A percentile compares a stretch with the other conserved stretches of the same genome.
Conservation (phyloP, 352 stramenopile species). For the Phytophthora palmivora region DNA sequence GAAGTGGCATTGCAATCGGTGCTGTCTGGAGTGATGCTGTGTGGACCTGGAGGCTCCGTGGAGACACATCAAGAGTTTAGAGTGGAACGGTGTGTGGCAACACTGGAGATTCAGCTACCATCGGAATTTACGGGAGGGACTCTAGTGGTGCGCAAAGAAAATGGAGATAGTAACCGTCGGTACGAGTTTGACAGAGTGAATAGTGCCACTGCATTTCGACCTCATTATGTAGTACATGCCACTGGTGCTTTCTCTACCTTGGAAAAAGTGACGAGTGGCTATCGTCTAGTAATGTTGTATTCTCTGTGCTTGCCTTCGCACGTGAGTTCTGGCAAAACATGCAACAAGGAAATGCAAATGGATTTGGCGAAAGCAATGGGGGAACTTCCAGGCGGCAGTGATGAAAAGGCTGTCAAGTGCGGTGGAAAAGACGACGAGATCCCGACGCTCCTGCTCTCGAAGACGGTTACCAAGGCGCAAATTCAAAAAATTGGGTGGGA, state of each 20-base stretch:
- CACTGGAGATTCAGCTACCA: constrained; percentile 12
- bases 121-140: constrained; percentile 12
- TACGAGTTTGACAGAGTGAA: constrained; percentile 5
- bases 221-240: constrained; percentile 15
- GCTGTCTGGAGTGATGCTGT: constrained; percentile 15
- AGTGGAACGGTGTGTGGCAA: constrained; percentile 8
- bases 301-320: constrained; percentile 5
- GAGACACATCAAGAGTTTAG: constrained; percentile 1
- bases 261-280: constrained; percentile 15
- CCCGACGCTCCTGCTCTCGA: constrained; percentile 4
- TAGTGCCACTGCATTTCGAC: constrained; percentile 3
- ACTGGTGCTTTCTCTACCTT: constrained; percentile 1
- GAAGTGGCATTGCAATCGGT: constrained; percentile 1
- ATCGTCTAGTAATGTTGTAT: constrained; percentile 7
- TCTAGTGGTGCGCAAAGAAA: constrained; percentile 2
- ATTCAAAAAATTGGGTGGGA: not conserved
- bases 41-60: constrained; percentile 1
- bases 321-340: not conserved
- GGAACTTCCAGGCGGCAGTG: not conserved
- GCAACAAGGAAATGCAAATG: not conserved
- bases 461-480: not conserved
- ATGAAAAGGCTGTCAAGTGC: not conserved
- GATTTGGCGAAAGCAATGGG: constrained; percentile 3
- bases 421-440: constrained; percentile 3
- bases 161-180: not conserved